Evolutionary conservation across 169 alveolate species (phyloP).

Genomic region (Prorocentrum cordatum): DNA sequence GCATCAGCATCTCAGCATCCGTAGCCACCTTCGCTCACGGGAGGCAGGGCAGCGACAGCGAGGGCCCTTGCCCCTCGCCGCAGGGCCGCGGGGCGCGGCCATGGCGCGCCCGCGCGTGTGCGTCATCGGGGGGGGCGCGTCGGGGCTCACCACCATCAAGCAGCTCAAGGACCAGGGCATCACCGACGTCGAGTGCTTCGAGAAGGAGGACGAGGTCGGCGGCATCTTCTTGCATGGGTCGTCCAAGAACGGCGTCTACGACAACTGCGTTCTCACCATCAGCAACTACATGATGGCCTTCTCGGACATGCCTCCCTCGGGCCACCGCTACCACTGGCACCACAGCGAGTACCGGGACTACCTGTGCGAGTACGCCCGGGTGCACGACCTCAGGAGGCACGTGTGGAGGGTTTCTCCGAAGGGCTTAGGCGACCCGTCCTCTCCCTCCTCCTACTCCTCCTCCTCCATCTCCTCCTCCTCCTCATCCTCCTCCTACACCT

Average conservation of each 20-base stretch:
- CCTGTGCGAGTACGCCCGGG: neutral
- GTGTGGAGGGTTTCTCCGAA: no score
- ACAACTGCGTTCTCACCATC: constrained; percentile 19
- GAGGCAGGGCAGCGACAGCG: no score
- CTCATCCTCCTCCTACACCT: no score
- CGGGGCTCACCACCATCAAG: constrained; percentile 6
- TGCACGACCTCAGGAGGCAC: no score
- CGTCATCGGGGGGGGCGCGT: constrained; percentile 13
- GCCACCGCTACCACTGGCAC: constrained; percentile 23
- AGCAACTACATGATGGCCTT: constrained; percentile 24
- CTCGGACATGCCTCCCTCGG: neutral
- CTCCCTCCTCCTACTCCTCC: no score
- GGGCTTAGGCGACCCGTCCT: no score
- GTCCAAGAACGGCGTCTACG: neutral
- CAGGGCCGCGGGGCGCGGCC: no score
- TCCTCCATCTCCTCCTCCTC: no score
- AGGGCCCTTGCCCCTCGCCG: no score
- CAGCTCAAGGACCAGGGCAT: neutral
- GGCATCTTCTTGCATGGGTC: neutral
- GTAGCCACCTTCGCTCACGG: no score
- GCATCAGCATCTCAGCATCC: no score
- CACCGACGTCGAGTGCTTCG: neutral
- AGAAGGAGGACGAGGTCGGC: neutral
- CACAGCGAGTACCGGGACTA: neutral
- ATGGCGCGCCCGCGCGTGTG: neutral